phyloP scores from a whole-genome alignment of 768 basidiomycete species.

The Russula lepida region DNA sequence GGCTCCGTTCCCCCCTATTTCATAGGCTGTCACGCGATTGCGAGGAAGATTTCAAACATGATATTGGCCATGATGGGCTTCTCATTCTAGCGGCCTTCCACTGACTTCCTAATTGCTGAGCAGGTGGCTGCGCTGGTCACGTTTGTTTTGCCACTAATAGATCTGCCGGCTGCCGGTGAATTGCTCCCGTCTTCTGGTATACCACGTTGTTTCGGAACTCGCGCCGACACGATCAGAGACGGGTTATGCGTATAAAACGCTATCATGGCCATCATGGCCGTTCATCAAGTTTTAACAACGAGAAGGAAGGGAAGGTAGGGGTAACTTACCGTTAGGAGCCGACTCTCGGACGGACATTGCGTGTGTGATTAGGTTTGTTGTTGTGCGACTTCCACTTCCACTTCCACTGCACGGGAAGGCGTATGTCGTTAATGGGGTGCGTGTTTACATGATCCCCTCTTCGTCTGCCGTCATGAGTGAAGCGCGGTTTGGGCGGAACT shows the following conservation, averaged over 20 bases:
- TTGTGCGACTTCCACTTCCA: too few relatives aligned
- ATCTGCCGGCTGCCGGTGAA: too few relatives aligned
- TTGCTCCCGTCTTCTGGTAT: too few relatives aligned
- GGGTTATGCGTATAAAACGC: too few relatives aligned
- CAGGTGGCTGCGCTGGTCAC: too few relatives aligned
- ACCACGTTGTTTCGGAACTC: too few relatives aligned
- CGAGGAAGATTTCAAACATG: not conserved
- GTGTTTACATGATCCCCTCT: conserved; percentile 7
- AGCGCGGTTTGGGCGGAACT: not conserved
- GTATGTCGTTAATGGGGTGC: not conserved
- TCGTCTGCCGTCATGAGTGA: too few relatives aligned
- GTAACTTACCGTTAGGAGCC: not conserved
- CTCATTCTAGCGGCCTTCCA: not conserved
- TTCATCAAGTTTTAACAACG: not conserved
- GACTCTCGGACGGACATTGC: conserved; percentile 5
- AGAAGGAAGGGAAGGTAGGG: not conserved
- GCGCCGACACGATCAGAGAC: too few relatives aligned
- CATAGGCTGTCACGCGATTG: not conserved
- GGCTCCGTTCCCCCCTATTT: conserved; percentile 2
- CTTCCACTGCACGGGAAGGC: not conserved
- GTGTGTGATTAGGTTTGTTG: not conserved
- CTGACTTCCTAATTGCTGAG: not conserved
- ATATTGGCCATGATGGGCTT: not conserved
- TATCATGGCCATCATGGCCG: not conserved
- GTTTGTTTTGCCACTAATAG: too few relatives aligned